Conservation (phyloP, 2,329 filamentous ascomycete species). For the Arthrobotrys sphaeroides region DNA sequence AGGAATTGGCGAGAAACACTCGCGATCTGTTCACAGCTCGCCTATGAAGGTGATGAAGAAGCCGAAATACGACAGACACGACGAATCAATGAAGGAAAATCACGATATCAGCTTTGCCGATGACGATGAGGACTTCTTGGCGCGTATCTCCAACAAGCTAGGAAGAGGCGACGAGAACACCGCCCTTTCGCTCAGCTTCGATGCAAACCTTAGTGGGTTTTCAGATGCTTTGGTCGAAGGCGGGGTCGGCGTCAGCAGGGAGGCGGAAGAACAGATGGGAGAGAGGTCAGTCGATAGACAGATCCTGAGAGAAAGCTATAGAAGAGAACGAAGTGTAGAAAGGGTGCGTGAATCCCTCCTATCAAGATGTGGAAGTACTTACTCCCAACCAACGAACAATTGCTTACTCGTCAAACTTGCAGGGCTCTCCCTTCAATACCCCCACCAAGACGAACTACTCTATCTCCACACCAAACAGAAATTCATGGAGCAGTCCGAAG, state of each 20-base stretch:
- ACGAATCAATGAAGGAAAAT: constrained; percentile 51
- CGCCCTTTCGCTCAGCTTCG: constrained; percentile 19
- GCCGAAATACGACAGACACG: constrained; percentile 42
- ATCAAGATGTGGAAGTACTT: no score
- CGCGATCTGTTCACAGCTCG: constrained; percentile 41
- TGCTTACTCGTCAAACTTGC: not conserved
- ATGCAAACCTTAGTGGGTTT: constrained; percentile 46
- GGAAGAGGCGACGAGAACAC: constrained; percentile 19
- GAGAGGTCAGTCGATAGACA: constrained; percentile 49
- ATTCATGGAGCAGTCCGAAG: constrained; percentile 49
- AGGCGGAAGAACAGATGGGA: constrained; percentile 37
- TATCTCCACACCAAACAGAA: constrained; percentile 37
- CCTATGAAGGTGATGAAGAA: constrained; percentile 53
- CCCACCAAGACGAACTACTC: constrained; percentile 41
- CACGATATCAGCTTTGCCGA: constrained; percentile 44
- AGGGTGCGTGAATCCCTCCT: constrained; percentile 7
- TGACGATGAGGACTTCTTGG: constrained; percentile 41
- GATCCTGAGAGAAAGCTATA: constrained; percentile 47
- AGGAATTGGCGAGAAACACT: constrained; percentile 42
- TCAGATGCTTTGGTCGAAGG: constrained; percentile 35
- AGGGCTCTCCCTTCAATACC: constrained; percentile 39
- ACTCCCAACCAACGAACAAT: no score
- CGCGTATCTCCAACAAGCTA: constrained; percentile 14
- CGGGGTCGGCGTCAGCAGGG: constrained; percentile 46
- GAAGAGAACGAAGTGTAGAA: constrained; percentile 44